Evolutionary conservation across 164 flowering plant genomes (phyloP).

Genomic region (Amborella trichopoda): DNA sequence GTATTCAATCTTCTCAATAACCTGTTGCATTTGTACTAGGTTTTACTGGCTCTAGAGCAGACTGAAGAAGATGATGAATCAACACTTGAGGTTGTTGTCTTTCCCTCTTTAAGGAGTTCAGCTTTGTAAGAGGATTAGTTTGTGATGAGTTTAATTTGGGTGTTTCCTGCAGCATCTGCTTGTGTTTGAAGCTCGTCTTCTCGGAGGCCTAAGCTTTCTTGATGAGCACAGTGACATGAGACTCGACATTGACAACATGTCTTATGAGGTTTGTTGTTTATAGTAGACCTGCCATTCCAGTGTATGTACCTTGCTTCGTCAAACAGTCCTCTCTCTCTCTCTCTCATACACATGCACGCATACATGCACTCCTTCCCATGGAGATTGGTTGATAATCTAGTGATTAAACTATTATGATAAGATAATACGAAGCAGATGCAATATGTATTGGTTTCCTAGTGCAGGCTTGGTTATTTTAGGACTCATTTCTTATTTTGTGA

Average conservation of each 20-base stretch:
- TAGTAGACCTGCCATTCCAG: no score
- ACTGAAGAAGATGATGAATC: slow-evolving; percentile 80
- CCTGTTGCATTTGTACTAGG: slow-evolving; percentile 25
- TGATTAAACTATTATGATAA: no score
- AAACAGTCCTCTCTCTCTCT: no score
- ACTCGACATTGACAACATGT: slow-evolving; percentile 8
- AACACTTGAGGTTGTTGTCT: slow-evolving; percentile 57
- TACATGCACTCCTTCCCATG: no score
- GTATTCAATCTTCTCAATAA: slow-evolving; percentile 2
- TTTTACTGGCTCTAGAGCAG: slow-evolving; percentile 75
- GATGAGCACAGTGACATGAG: slow-evolving; percentile 7
- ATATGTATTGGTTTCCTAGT: no score
- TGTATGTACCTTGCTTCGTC: no score
- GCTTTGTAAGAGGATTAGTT: no score
- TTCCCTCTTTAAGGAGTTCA: not conserved
- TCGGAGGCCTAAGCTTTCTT: slow-evolving; percentile 31
- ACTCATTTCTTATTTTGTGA: no score
- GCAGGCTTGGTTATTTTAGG: no score
- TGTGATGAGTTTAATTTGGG: slow-evolving; percentile 2
- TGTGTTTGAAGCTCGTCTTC: slow-evolving; percentile 59
- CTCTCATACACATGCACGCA: no score
- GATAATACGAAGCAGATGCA: no score
- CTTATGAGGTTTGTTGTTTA: slow-evolving; percentile 12
- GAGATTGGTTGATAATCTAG: no score
- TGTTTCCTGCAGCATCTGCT: slow-evolving; percentile 51